Evolutionary conservation across 352 stramenopile species (phyloP).

Genomic region (Phytophthora litchii): DNA sequence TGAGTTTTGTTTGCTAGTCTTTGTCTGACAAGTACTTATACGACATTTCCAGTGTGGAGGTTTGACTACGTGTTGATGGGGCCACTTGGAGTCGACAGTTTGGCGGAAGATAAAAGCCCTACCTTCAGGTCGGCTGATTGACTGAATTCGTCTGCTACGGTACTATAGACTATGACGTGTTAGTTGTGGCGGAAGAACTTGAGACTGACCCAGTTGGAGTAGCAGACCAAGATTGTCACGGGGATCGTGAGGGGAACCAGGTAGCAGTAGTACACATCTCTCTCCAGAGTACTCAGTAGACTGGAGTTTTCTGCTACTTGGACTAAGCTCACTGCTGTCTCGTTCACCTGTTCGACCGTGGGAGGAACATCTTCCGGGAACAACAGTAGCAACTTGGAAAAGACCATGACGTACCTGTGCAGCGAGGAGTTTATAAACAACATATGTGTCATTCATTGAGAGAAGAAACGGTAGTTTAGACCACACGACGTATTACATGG

Average conservation of each 20-base stretch:
- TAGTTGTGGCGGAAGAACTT: constrained; percentile 80
- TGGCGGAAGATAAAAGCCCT: too few relatives aligned
- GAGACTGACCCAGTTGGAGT: constrained; percentile 85
- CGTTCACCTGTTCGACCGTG: background rate
- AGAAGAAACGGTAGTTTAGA: background rate
- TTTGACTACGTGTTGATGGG: constrained; percentile 7
- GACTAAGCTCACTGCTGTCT: constrained; percentile 10
- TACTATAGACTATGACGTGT: too few relatives aligned
- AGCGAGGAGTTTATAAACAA: background rate
- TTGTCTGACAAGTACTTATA: too few relatives aligned
- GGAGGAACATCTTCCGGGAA: background rate
- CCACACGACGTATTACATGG: constrained; percentile 48
- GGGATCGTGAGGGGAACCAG: constrained; percentile 79
- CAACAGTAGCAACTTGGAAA: constrained; percentile 36
- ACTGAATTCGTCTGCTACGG: too few relatives aligned
- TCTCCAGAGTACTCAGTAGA: constrained; percentile 50
- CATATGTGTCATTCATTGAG: constrained; percentile 1
- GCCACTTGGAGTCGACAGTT: constrained; percentile 76
- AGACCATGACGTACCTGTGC: constrained; percentile 74
- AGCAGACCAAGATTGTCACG: constrained; percentile 77
- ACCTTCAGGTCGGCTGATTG: too few relatives aligned
- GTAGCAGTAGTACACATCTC: constrained; percentile 84
- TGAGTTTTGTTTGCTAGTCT: too few relatives aligned
- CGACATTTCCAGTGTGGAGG: background rate
- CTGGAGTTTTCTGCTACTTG: constrained; percentile 17